Conservation (phyloP, 1,284 basidiomycete species). For the Schizopora paradoxa region DNA sequence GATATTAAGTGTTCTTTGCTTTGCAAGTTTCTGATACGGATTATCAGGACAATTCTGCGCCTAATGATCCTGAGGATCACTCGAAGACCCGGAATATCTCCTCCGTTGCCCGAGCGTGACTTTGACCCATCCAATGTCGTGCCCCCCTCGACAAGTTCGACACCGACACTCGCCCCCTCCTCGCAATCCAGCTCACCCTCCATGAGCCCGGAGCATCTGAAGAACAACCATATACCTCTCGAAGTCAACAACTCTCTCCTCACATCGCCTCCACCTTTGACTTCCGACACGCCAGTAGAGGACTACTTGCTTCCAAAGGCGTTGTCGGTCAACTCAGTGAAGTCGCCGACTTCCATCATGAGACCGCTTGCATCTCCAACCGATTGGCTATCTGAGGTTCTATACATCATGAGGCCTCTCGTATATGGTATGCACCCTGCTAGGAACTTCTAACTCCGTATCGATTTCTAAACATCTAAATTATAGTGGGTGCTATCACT, state of each 20-base stretch:
- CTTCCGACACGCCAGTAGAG: constrained; percentile 54
- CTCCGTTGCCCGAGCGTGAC: constrained; percentile 80
- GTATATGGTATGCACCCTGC: constrained; percentile 54
- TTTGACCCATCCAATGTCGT: constrained; percentile 70
- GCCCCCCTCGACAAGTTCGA: constrained; percentile 45
- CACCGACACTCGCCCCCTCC: constrained; percentile 55
- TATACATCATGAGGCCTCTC: constrained; percentile 65
- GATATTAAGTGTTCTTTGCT: constrained; percentile 8
- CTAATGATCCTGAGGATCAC: constrained; percentile 68
- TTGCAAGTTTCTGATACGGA: constrained; percentile 12
- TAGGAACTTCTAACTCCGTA: background rate
- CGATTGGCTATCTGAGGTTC: constrained; percentile 66
- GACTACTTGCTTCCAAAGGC: constrained; percentile 78
- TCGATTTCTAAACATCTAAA: constrained; percentile 28
- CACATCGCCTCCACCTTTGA: constrained; percentile 43
- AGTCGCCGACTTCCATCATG: constrained; percentile 59
- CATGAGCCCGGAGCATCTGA: constrained; percentile 66
- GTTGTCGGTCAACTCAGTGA: constrained; percentile 63
- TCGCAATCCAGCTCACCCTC: constrained; percentile 43
- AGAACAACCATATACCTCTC: constrained; percentile 69
- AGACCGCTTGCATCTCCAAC: constrained; percentile 52
- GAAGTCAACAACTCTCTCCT: constrained; percentile 50
- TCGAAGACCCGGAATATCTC: constrained; percentile 64
- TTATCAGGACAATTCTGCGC: constrained; percentile 62
- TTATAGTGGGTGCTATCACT: constrained; percentile 28